phyloP scores from a whole-genome alignment of 352 stramenopile genomes.

The Thraustochytrium striatum region DNA sequence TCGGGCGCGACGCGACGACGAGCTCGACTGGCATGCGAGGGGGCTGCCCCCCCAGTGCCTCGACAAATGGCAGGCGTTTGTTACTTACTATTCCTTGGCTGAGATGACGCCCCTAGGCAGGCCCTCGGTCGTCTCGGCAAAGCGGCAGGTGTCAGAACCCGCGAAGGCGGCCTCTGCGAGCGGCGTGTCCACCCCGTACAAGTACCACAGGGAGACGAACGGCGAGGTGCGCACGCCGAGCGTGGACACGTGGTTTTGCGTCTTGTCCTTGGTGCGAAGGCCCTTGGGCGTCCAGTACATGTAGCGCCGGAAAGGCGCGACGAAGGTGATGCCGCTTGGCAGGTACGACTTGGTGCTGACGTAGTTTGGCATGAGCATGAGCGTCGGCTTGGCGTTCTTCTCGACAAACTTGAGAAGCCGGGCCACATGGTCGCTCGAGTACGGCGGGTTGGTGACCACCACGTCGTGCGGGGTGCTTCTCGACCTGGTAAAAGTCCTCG shows the following conservation, averaged over 20 bases:
- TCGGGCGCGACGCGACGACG: background rate
- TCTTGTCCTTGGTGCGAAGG: background rate
- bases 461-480: constrained; percentile 20
- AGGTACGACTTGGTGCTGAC: constrained; percentile 20
- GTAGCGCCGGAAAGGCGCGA: constrained; percentile 33
- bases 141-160: background rate
- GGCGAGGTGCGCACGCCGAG: constrained; percentile 41
- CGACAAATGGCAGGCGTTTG: background rate
- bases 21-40: background rate
- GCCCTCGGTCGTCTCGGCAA: background rate
- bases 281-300: constrained; percentile 45
- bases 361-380: constrained; percentile 45
- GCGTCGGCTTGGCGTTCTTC: background rate
- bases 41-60: background rate
- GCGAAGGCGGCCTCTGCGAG: background rate
- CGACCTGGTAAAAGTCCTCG: constrained; percentile 45
- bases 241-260: constrained; percentile 22
- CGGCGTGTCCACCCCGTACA: background rate
- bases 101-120: background rate
- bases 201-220: constrained; percentile 32
- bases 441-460: constrained; percentile 48
- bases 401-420: background rate
- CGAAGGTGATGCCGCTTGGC: background rate
- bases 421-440: constrained; percentile 32
- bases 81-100: background rate